Conservation (phyloP, 352 stramenopile species). For the Pseudoperonospora humuli region DNA sequence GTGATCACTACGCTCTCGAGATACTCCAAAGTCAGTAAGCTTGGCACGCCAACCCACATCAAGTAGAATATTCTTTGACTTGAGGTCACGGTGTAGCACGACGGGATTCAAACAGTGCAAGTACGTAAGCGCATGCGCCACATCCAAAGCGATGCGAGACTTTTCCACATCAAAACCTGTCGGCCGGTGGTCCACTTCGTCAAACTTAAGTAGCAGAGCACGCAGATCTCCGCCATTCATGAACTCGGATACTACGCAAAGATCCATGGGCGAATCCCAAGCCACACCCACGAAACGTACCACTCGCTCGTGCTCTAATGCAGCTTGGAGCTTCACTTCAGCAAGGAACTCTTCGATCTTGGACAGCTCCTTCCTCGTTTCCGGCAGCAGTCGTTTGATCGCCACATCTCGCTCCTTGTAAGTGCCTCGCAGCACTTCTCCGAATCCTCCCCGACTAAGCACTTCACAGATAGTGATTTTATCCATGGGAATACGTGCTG, state of each 20-base stretch:
- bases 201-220: slow-evolving; percentile 25
- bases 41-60: slow-evolving; percentile 36
- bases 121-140: slow-evolving; percentile 52
- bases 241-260: slow-evolving; percentile 37
- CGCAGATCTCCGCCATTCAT: slow-evolving; percentile 39
- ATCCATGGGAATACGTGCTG: slow-evolving; percentile 41
- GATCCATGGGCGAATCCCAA: slow-evolving; percentile 32
- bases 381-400: slow-evolving; percentile 41
- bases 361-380: slow-evolving; percentile 30
- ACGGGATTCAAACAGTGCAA: slow-evolving; percentile 45
- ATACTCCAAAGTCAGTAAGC: slow-evolving; percentile 52
- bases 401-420: slow-evolving; percentile 35
- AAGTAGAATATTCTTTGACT: slow-evolving; percentile 44
- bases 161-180: slow-evolving; percentile 39
- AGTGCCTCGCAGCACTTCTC: slow-evolving; percentile 32
- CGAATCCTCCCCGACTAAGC: slow-evolving; percentile 41
- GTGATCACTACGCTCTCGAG: slow-evolving; percentile 27
- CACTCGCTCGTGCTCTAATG: slow-evolving; percentile 27
- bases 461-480: slow-evolving; percentile 24
- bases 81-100: slow-evolving; percentile 38
- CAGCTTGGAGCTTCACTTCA: slow-evolving; percentile 38
- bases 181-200: slow-evolving; percentile 13
- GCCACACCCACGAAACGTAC: slow-evolving; percentile 34
- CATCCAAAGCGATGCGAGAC: slow-evolving; percentile 42
- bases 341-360: slow-evolving; percentile 44